Conservation (phyloP, 345 rosid species). For the Euphorbia peplus region DNA sequence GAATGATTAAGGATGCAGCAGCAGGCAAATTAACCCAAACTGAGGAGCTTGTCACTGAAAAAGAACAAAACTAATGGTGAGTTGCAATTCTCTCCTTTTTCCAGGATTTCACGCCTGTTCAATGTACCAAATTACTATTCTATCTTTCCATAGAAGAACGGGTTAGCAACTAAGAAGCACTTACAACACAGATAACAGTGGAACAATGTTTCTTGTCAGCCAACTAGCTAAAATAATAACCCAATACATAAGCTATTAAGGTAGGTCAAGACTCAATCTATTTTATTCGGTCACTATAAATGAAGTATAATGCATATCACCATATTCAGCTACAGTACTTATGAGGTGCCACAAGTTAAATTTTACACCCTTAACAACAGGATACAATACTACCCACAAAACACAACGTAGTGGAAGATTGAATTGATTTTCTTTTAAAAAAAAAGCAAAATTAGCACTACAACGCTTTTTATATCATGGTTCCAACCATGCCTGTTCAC, state of each 20-base stretch:
- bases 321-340: background rate
- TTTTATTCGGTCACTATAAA: background rate
- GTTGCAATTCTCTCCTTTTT: slow-evolving; percentile 2
- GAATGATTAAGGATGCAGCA: slow-evolving; percentile 72
- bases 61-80: slow-evolving; percentile 19
- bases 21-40: slow-evolving; percentile 93
- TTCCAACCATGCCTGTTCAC: background rate
- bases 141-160: background rate
- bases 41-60: slow-evolving; percentile 94
- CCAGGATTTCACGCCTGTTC: too few relatives aligned
- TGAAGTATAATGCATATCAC: background rate
- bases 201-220: background rate
- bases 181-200: background rate
- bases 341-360: background rate
- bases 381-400: background rate
- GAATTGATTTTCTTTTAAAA: background rate
- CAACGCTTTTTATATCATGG: background rate
- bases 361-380: background rate
- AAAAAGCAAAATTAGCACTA: background rate
- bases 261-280: background rate
- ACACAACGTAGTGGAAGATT: background rate
- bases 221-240: background rate
- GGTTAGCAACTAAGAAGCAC: slow-evolving; percentile 8
- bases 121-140: too few relatives aligned
- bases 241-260: background rate